A percentile compares a stretch with the other conserved stretches of the same genome.
These are phyloP conservation scores for Neurospora terricola DNA, from an alignment of 495 filamentous ascomycete species.

Conservation along the genomic window DNA sequence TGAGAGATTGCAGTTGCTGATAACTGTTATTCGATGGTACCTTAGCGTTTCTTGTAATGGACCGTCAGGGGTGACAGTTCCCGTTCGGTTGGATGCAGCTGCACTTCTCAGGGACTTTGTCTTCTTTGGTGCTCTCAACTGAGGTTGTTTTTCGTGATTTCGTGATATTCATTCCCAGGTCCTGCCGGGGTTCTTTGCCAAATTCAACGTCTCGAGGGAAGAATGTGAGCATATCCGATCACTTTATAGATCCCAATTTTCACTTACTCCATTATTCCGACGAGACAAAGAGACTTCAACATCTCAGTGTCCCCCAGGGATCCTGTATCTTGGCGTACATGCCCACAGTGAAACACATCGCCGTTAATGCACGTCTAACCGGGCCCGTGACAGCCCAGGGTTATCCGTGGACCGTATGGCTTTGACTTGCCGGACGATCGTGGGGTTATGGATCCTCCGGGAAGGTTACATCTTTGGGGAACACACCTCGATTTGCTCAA, in stretches of 20 bases:
- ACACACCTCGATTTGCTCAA: background rate
- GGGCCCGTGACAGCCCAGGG: background rate
- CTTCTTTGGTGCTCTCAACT: background rate
- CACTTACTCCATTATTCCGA: background rate
- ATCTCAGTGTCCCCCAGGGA: background rate
- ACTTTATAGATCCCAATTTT: background rate
- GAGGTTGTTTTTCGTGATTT: background rate
- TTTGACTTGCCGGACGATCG: background rate
- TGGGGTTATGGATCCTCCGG: background rate
- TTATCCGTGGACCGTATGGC: background rate
- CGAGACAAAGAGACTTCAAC: background rate
- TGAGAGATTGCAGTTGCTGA: background rate
- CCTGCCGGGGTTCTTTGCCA: background rate
- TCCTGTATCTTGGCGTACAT: slow-evolving; percentile 8
- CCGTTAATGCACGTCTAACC: background rate
- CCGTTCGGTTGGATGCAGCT: background rate
- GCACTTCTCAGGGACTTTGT: background rate
- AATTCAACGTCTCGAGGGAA: background rate
- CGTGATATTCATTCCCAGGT: background rate
- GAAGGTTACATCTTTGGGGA: background rate
- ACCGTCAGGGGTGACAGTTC: background rate
- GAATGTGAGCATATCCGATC: background rate
- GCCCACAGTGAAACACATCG: slow-evolving; percentile 13
- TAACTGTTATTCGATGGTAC: background rate
- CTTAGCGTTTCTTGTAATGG: background rate